Conservation (phyloP, 352 stramenopile genomes). For the Phytophthora vignae region DNA sequence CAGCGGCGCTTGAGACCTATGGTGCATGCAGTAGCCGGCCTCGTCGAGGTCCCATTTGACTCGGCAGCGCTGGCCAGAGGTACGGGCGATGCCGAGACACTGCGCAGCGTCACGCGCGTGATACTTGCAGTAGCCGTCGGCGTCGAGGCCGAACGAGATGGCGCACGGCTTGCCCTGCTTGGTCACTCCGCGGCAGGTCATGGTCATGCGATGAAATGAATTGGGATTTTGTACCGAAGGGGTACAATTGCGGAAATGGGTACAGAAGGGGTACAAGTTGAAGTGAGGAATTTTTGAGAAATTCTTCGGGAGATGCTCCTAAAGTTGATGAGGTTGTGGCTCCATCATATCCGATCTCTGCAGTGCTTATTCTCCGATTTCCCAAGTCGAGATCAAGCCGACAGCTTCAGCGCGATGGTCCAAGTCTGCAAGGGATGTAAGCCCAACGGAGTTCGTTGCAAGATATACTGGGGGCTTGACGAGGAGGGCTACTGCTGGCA, state of each 20-base stretch:
- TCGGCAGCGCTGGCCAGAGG: constrained; percentile 30
- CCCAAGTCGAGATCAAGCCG: background rate
- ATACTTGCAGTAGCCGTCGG: constrained; percentile 39
- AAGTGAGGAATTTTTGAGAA: too few relatives aligned
- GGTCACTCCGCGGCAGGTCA: constrained; percentile 23
- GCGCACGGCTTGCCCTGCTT: constrained; percentile 30
- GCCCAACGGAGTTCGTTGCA: constrained; percentile 11
- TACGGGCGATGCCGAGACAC: constrained; percentile 31
- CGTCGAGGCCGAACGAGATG: constrained; percentile 21
- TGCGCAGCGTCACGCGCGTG: constrained; percentile 28
- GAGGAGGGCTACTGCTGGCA: constrained; percentile 12
- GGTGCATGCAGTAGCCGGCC: too few relatives aligned
- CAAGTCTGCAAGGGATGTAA: constrained; percentile 2
- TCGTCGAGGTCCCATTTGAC: constrained; percentile 39
- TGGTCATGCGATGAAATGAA: too few relatives aligned
- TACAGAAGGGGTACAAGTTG: too few relatives aligned
- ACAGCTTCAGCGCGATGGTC: too few relatives aligned
- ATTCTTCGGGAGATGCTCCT: too few relatives aligned
- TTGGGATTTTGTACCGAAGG: too few relatives aligned
- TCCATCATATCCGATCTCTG: too few relatives aligned
- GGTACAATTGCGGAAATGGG: too few relatives aligned
- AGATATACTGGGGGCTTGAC: constrained; percentile 25
- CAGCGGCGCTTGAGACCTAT: too few relatives aligned
- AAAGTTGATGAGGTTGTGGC: too few relatives aligned
- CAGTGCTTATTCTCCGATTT: background rate